A percentile compares a stretch with the other conserved stretches of the same genome.
phyloP scores from a whole-genome alignment of 495 filamentous ascomycete genomes.

The Diplogelasinospora grovesii region DNA sequence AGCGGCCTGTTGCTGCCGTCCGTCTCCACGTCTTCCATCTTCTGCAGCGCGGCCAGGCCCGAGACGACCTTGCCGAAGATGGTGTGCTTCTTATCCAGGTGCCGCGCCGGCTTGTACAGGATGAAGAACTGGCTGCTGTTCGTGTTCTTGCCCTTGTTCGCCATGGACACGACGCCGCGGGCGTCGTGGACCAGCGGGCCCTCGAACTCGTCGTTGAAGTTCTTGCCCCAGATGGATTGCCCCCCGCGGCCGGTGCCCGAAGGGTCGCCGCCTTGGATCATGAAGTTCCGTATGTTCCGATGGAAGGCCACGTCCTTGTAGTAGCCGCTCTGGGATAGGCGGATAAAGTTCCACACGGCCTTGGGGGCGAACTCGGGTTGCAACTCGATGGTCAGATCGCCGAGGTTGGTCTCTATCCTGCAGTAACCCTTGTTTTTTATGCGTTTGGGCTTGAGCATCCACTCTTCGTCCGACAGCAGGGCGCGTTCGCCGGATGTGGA shows the following conservation, averaged over 20 bases:
- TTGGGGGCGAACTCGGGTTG: slow-evolving; percentile 82
- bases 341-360: slow-evolving; percentile 95
- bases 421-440: slow-evolving; percentile 89
- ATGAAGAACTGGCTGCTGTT: slow-evolving; percentile 96
- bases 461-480: slow-evolving; percentile 84
- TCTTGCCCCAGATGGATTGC: slow-evolving; percentile 78
- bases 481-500: slow-evolving; percentile 82
- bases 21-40: slow-evolving; percentile 65
- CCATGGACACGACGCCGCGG: slow-evolving; percentile 83
- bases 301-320: slow-evolving; percentile 81
- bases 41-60: slow-evolving; percentile 57
- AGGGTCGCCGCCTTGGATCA: slow-evolving; percentile 97
- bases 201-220: slow-evolving; percentile 89
- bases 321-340: slow-evolving; percentile 81
- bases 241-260: slow-evolving; percentile 88
- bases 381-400: slow-evolving; percentile 83
- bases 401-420: slow-evolving; percentile 73
- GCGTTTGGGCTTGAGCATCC: slow-evolving; percentile 82
- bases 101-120: slow-evolving; percentile 71
- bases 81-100: slow-evolving; percentile 94
- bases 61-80: slow-evolving; percentile 84
- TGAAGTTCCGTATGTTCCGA: slow-evolving; percentile 89
- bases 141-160: slow-evolving; percentile 96
- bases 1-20: slow-evolving; percentile 63
- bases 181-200: slow-evolving; percentile 74